Evolutionary conservation across 2,329 filamentous ascomycete species (phyloP), one percentile per base, ranked within the genome.

Genomic region (Sporothrix humicola): DNA sequence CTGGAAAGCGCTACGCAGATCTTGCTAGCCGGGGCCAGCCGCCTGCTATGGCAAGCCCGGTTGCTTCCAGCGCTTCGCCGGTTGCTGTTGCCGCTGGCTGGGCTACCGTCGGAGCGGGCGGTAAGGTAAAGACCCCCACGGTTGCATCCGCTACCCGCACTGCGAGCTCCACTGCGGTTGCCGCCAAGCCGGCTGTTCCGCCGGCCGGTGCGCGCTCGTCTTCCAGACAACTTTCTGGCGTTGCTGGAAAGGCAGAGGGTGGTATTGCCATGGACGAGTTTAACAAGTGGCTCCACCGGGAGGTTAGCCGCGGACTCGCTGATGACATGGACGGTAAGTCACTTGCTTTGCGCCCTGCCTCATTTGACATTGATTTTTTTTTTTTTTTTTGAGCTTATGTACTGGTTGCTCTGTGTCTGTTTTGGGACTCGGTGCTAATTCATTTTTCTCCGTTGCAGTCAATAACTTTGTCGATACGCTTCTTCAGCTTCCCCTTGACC

Each of bases 61-160:
- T 82, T 26, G 76, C 78, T 23, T 76, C 81, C 15, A 78, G 82
- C 15, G 82, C 83, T 7, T 78, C 76, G 1, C 54, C 84, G 73
- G 79, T 84, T 26, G 79, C 84, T n/a, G 81, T 82, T 5, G 84
- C 85, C 73, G 81, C 80, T 73, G 94, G 94, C 1, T 99, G 96
- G 96, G 95, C 95, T 12, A 98, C 95, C 0, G 95, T 99, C 56
- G 96, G 96, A 66, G 94, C 95, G 48, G 92, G 95, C 77, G 96
- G 96, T 15, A 99, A 98, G 84, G 89, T 93, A 69, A 98, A 97
- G 85, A 84, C 89, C 42, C 92, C 93, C 6, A 87, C 87, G 2
- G 88, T 86, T 0, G 87, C 90, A 15, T 83, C 86, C 1, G 85
- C 86, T 26, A 71, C 5, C 84, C 86, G 87, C 26, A 80, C 86